Evolutionary conservation across 306 rosid genomes (phyloP).

Genomic region (Cicer cuneatum): DNA sequence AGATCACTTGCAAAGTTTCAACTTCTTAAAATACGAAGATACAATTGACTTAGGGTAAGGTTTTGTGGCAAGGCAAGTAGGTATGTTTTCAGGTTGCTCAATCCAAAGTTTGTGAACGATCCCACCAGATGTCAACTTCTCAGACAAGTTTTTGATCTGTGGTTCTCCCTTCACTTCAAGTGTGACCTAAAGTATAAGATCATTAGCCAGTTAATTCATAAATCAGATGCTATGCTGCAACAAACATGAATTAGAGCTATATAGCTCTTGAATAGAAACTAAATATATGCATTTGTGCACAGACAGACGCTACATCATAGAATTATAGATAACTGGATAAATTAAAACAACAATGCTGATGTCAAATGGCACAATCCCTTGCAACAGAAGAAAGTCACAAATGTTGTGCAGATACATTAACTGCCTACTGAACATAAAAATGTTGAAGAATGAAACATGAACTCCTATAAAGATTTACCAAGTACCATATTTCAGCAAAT

Average conservation of each 20-base stretch:
- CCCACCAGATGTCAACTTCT: constrained; percentile 67
- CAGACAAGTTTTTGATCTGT: constrained; percentile 71
- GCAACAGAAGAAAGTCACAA: background rate
- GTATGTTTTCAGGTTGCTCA: constrained; percentile 83
- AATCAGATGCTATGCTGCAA: constrained; percentile 13
- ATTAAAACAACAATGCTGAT: background rate
- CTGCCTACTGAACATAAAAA: background rate
- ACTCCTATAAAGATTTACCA: background rate
- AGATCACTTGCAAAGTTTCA: constrained; percentile 83
- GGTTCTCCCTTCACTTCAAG: constrained; percentile 85
- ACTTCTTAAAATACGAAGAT: constrained; percentile 70
- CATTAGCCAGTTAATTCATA: constrained; percentile 4
- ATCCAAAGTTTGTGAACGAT: constrained; percentile 80
- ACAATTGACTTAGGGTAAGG: constrained; percentile 77
- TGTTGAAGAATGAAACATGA: background rate
- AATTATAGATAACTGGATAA: background rate
- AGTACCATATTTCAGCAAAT: background rate
- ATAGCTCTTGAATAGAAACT: constrained; percentile 6
- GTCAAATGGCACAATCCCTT: background rate
- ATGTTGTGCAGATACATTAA: background rate
- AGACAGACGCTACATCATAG: background rate
- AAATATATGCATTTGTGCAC: background rate
- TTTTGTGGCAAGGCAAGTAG: constrained; percentile 85
- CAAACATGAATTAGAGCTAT: background rate
- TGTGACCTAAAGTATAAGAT: constrained; percentile 61